phyloP scores from a whole-genome alignment of 495 filamentous ascomycete species.

The Xylaria flabelliformis region DNA sequence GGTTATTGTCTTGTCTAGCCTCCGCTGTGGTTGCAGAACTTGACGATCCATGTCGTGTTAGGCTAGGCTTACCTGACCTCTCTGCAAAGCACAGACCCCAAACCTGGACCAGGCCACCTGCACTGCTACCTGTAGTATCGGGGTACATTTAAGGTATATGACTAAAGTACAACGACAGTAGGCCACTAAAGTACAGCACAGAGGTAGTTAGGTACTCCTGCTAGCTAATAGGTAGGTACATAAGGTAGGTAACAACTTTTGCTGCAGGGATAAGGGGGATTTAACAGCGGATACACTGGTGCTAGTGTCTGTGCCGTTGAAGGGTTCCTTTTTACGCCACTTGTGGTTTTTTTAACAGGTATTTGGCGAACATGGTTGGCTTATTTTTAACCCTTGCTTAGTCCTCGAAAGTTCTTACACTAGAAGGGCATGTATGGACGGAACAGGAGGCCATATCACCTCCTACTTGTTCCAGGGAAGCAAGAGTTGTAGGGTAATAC shows the following conservation, averaged over 20 bases:
- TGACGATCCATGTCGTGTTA: constrained; percentile 16
- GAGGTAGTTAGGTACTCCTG: not conserved
- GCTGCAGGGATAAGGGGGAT: constrained; percentile 14
- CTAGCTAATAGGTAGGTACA: no score
- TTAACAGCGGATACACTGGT: not conserved
- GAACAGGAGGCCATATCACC: not conserved
- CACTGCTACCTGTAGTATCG: not conserved
- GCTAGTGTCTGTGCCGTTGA: not conserved
- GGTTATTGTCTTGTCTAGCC: not conserved
- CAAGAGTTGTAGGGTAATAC: constrained; percentile 2
- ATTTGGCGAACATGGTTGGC: not conserved
- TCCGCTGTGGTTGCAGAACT: constrained; percentile 6
- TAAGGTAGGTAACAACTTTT: not conserved
- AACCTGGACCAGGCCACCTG: constrained; percentile 7
- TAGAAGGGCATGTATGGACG: not conserved
- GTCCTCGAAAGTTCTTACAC: not conserved
- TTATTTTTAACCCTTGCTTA: not conserved
- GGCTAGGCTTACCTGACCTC: constrained; percentile 11
- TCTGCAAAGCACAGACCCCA: constrained; percentile 20
- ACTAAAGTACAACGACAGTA: constrained; percentile 4
- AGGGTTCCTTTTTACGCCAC: not conserved
- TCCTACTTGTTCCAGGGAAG: not conserved
- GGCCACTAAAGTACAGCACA: not conserved
- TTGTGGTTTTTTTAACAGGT: not conserved
- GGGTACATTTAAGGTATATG: constrained; percentile 3